These are phyloP conservation scores for Penicillium sp. DNA, from an alignment of 2,329 filamentous ascomycete species.

Conservation along the genomic window DNA sequence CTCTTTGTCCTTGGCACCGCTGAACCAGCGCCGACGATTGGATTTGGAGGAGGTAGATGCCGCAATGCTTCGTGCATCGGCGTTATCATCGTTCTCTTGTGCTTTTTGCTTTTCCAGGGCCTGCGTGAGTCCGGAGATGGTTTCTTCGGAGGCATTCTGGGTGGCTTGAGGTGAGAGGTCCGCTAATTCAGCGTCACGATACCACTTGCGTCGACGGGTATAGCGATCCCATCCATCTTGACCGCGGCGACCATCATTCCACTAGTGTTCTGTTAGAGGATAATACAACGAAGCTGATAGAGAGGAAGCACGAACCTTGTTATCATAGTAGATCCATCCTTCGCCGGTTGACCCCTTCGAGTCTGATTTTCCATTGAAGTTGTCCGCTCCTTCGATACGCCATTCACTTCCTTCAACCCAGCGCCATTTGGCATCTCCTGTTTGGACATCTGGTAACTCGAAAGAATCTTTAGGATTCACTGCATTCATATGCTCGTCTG, in stretches of 20 bases:
- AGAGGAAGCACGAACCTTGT: slow-evolving; percentile 64
- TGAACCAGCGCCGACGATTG: slow-evolving; percentile 42
- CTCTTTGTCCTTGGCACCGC: slow-evolving; percentile 34
- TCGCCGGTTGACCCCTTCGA: slow-evolving; percentile 55
- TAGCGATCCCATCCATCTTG: slow-evolving; percentile 92
- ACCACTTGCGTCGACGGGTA: slow-evolving; percentile 93
- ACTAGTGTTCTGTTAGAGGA: slow-evolving; percentile 52
- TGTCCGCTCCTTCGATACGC: slow-evolving; percentile 71
- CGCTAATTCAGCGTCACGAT: slow-evolving; percentile 90
- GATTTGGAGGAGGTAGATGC: slow-evolving; percentile 32
- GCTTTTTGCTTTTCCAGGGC: slow-evolving; percentile 23
- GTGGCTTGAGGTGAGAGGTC: slow-evolving; percentile 58
- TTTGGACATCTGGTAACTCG: slow-evolving; percentile 65
- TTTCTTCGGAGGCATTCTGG: slow-evolving; percentile 43
- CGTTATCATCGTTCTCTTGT: slow-evolving; percentile 27
- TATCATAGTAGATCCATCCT: slow-evolving; percentile 98
- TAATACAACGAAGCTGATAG: neutral
- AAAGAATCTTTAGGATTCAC: slow-evolving; percentile 74
- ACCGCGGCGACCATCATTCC: slow-evolving; percentile 82
- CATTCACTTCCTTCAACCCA: slow-evolving; percentile 87
- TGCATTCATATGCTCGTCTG: slow-evolving; percentile 87
- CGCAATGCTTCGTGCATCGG: slow-evolving; percentile 30
- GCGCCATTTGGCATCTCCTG: slow-evolving; percentile 64
- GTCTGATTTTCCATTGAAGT: slow-evolving; percentile 38
- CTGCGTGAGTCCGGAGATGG: slow-evolving; percentile 36